Evolutionary conservation across 352 stramenopile genomes (phyloP).

Genomic region (Phytopythium mirpurense): DNA sequence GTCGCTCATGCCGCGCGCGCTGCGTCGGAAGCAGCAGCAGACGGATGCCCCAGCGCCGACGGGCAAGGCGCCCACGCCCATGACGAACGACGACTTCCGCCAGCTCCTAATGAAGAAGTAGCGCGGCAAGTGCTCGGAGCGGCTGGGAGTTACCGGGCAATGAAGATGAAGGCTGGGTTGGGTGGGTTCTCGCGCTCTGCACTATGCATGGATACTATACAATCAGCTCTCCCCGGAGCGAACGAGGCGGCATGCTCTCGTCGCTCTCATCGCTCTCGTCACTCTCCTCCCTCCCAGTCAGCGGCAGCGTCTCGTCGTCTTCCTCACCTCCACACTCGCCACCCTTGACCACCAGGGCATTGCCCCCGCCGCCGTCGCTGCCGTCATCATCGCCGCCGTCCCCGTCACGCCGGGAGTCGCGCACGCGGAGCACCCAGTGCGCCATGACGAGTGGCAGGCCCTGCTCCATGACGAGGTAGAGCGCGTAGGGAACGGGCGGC

Average conservation of each 20-base stretch:
- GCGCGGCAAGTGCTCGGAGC: too few species aligned
- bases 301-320: too few species aligned
- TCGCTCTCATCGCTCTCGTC: neutral
- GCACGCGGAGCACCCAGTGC: slow-evolving; percentile 16
- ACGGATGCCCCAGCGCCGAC: too few species aligned
- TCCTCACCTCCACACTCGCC: too few species aligned
- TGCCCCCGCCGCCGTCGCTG: neutral
- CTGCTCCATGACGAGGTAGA: slow-evolving; percentile 61
- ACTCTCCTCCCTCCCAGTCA: too few species aligned
- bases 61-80: too few species aligned
- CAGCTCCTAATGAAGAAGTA: slow-evolving; percentile 52
- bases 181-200: too few species aligned
- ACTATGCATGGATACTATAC: neutral
- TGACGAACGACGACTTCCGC: slow-evolving; percentile 73
- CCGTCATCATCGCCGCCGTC: neutral
- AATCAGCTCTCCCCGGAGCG: slow-evolving; percentile 1
- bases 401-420: neutral
- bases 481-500: slow-evolving; percentile 46
- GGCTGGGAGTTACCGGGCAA: too few species aligned
- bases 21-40: slow-evolving; percentile 21
- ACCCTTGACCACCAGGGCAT: neutral
- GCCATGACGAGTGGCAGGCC: slow-evolving; percentile 41
- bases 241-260: neutral
- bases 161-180: too few species aligned
- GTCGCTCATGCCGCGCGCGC: slow-evolving; percentile 46